A percentile compares a stretch with the other conserved stretches of the same genome.
Evolutionary conservation across 192 early-diverging fungal genomes (phyloP).

Genomic region (Umbelopsis isabellina): DNA sequence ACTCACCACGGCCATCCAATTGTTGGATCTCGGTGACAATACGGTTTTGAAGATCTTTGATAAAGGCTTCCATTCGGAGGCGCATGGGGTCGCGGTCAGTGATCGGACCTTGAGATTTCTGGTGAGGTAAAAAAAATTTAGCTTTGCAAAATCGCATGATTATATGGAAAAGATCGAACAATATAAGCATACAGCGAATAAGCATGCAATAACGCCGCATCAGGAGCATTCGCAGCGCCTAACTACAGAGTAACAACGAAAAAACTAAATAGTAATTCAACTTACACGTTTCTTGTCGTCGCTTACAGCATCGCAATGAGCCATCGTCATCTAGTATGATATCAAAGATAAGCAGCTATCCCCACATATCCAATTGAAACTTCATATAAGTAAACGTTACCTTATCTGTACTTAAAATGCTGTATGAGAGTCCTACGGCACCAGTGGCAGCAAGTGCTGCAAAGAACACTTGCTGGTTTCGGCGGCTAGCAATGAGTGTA

Average conservation of each 20-base stretch:
- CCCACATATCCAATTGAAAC: too few relatives aligned
- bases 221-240: not conserved
- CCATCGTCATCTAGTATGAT: not conserved
- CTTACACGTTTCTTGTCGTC: constrained; percentile 27
- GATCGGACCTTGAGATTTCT: constrained; percentile 45
- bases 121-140: not conserved
- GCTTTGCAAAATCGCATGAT: not conserved
- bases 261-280: not conserved
- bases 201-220: not conserved
- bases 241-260: not conserved
- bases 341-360: too few relatives aligned
- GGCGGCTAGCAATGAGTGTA: not conserved
- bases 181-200: not conserved
- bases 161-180: not conserved
- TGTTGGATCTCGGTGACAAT: constrained; percentile 74
- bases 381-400: not conserved
- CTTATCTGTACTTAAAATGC: not conserved
- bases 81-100: constrained; percentile 69
- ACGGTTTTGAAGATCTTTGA: constrained; percentile 75
- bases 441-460: not conserved
- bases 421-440: not conserved
- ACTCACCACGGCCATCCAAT: constrained; percentile 61
- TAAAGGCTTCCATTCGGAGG: constrained; percentile 79
- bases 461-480: constrained; percentile 3
- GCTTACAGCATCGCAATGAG: constrained; percentile 27